These are phyloP conservation scores for Fusarium metavorans DNA, from an alignment of 2,329 filamentous ascomycete species.

Conservation along the genomic window DNA sequence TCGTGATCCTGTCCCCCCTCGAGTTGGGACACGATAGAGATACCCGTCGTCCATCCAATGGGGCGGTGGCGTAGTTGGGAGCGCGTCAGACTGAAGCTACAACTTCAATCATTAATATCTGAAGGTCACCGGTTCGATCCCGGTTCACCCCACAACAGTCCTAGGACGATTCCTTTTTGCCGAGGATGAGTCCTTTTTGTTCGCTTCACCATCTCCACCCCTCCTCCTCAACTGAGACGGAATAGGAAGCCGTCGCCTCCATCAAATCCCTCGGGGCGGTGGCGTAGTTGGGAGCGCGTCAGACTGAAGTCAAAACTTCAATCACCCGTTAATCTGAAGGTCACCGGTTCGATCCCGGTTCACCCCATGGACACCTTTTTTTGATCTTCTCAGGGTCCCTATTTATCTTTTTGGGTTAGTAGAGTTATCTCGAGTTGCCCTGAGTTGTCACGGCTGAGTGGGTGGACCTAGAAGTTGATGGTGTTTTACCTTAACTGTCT, in stretches of 20 bases:
- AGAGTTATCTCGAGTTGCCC: background rate
- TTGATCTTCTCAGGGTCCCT: background rate
- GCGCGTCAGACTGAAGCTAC: conserved; percentile 4
- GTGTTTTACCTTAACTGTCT: background rate
- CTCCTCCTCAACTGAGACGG: background rate
- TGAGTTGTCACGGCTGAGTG: background rate
- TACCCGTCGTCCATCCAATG: background rate
- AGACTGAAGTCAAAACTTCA: background rate
- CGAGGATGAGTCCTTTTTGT: background rate
- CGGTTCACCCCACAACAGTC: background rate
- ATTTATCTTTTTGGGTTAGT: background rate
- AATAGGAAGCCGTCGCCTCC: background rate
- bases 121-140: conserved; percentile 7
- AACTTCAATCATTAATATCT: background rate
- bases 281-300: conserved; percentile 5
- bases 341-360: conserved; percentile 5
- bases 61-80: conserved; percentile 4
- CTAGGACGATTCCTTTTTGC: background rate
- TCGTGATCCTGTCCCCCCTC: background rate
- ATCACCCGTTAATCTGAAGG: background rate
- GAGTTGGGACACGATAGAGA: background rate
- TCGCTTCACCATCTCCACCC: background rate
- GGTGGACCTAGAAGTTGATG: background rate
- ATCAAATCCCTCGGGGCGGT: background rate
- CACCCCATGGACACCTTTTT: background rate